Conservation (phyloP, 441 rosid genomes). For the Erodium texanum region DNA sequence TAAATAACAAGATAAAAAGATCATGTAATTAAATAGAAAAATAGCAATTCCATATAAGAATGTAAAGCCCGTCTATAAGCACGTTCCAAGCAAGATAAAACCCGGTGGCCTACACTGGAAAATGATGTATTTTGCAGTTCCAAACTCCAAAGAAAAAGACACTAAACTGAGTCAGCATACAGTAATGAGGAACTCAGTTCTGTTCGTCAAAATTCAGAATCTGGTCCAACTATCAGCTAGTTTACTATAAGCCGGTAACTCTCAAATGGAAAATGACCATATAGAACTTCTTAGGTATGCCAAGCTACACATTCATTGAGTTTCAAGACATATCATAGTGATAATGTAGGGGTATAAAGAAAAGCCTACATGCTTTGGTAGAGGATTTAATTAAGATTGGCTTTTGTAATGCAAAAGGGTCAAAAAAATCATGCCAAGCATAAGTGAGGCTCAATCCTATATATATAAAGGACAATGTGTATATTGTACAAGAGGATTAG, state of each 20-base stretch:
- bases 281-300: background rate
- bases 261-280: background rate
- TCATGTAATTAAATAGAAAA: slow-evolving; percentile 1
- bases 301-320: background rate
- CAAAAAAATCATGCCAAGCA: background rate
- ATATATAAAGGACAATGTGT: background rate
- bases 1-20: background rate
- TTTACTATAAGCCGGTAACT: background rate
- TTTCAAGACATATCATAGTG: background rate
- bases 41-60: background rate
- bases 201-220: background rate
- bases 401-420: background rate
- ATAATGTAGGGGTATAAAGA: background rate
- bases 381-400: background rate
- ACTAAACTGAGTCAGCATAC: background rate
- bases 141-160: background rate
- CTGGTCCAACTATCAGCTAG: background rate
- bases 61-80: background rate
- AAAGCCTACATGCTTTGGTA: background rate
- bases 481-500: background rate
- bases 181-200: background rate
- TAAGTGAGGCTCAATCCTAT: background rate
- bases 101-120: background rate
- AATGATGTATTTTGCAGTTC: background rate
- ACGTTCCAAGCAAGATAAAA: background rate